phyloP scores from a whole-genome alignment of 2,329 filamentous ascomycete genomes.

The Chaetomiaceae sp. region DNA sequence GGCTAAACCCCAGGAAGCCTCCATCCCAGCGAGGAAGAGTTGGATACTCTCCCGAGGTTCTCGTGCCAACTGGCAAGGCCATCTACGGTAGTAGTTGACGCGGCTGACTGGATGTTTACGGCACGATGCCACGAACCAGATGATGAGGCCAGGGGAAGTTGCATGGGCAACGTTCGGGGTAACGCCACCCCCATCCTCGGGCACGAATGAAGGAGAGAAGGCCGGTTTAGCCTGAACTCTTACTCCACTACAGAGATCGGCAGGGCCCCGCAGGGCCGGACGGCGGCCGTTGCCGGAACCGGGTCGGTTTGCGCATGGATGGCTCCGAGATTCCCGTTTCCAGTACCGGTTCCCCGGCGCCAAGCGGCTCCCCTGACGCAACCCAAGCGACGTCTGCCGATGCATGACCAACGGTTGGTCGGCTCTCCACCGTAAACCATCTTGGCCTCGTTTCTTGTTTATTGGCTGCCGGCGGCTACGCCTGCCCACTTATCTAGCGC shows the following conservation, averaged over 20 bases:
- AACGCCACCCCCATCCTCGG: background rate
- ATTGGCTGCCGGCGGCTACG: background rate
- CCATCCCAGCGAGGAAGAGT: too few relatives aligned
- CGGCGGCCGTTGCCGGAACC: constrained; percentile 2
- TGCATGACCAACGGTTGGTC: constrained; percentile 9
- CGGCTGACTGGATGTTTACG: background rate
- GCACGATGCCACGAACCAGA: background rate
- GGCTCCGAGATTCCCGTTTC: constrained; percentile 15
- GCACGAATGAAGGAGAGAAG: constrained; percentile 2
- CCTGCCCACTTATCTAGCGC: background rate
- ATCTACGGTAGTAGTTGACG: too few relatives aligned
- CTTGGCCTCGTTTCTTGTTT: constrained; percentile 9
- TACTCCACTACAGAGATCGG: background rate
- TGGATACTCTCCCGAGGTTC: too few relatives aligned
- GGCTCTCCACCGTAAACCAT: background rate
- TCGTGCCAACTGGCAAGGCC: too few relatives aligned
- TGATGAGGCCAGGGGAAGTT: background rate
- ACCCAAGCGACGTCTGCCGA: constrained; percentile 1
- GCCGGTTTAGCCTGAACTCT: constrained; percentile 12
- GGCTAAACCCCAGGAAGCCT: too few relatives aligned
- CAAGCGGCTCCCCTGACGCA: background rate
- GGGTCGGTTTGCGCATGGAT: background rate
- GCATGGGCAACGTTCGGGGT: constrained; percentile 2
- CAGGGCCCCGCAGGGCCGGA: background rate
- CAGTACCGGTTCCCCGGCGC: constrained; percentile 2